Evolutionary conservation across 306 rosid species (phyloP), one percentile per base, ranked within the genome.

Genomic region (Sophora flavescens): DNA sequence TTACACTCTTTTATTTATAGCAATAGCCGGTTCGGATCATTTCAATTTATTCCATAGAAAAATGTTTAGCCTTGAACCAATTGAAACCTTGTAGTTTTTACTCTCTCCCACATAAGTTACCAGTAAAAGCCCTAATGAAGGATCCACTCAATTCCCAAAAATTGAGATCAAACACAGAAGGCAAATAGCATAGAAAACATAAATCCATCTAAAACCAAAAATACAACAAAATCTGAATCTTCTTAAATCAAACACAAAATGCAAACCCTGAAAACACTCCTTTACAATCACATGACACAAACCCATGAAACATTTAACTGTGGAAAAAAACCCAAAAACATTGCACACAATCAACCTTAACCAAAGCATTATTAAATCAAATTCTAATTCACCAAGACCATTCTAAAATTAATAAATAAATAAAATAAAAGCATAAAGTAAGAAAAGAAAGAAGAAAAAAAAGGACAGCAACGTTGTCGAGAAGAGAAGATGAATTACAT

Each of bases 401-500:
- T 41, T 0, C 7, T 36, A 36, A 30, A 32, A 6, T 3, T 0
- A 11, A 45, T 65, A 54, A 8, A 4, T 2, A 30, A 30, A 30
- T 30, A 30, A 30, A 1, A 18, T 6, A 6, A 6, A 12, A 32
- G 13, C n/a, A 7, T 0, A 33, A 22, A 8, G 44, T 12, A 22
- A 22, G 22, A n/a, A n/a, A 8, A 1, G 1, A 18, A 73, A 74
- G 45, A 53, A 8, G 38, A n/a, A 12, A 2, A 48, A 47, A 44
- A 5, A 70, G 50, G 18, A 61, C n/a, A 28, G 17, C 1, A 70
- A 51, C 1, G 26, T 50, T 6, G 36, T 41, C 5, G 17, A 68
- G 10, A 60, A 38, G 9, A 64, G 48, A 10, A 54, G 3, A 26
- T 5, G 28, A 52, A 68, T 28, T 81, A 81, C 88, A 50, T 85